Conservation (phyloP, 257 asterid genomes). For the Solanum rostratum region DNA sequence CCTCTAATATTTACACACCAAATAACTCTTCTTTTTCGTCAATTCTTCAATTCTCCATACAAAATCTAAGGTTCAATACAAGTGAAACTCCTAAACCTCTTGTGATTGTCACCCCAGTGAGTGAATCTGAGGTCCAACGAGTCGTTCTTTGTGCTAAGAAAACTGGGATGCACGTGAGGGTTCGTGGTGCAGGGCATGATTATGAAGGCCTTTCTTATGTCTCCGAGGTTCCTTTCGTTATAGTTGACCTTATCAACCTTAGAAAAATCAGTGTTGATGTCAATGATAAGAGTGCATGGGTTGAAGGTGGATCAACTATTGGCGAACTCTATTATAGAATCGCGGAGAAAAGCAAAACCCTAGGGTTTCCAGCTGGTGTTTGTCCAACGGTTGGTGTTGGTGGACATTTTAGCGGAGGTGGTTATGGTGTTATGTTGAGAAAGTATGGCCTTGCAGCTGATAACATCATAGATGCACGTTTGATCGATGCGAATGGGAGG, state of each 20-base stretch:
- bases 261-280: background rate
- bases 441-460: constrained; percentile 4
- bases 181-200: constrained; percentile 5
- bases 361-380: constrained; percentile 1
- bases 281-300: constrained; percentile 1
- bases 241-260: background rate
- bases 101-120: background rate
- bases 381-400: constrained; percentile 2
- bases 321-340: background rate
- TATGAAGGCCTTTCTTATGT: constrained; percentile 4
- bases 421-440: constrained; percentile 2
- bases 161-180: background rate
- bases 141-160: constrained; percentile 1
- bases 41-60: background rate
- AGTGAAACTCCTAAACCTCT: background rate
- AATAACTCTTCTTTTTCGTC: background rate
- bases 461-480: constrained; percentile 3
- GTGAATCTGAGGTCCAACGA: background rate
- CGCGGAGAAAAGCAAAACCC: background rate
- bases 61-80: background rate
- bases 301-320: constrained; percentile 2
- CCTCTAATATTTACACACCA: background rate
- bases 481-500: background rate
- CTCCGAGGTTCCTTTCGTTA: background rate
- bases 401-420: constrained; percentile 6